phyloP scores from a whole-genome alignment of 129 eudicot species.

The Centaurea solstitialis region DNA sequence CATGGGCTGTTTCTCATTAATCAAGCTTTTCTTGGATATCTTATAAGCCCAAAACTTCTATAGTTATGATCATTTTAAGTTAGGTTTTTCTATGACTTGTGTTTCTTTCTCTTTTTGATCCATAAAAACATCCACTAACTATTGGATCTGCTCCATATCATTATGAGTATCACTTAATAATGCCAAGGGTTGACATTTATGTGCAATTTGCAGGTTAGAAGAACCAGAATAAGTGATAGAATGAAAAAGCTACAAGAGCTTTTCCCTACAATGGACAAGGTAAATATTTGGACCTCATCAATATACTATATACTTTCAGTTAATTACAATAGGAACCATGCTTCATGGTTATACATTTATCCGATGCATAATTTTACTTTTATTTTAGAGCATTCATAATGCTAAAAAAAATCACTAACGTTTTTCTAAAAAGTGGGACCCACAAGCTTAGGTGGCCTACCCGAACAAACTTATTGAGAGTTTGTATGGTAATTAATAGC shows the following conservation, averaged over 20 bases:
- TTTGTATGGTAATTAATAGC: not conserved
- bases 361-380: not conserved
- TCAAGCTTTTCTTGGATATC: too few species aligned
- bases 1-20: not conserved
- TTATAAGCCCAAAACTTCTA: too few species aligned
- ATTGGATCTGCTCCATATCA: too few species aligned
- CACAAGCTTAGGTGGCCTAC: not conserved
- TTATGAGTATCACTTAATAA: constrained; percentile 1
- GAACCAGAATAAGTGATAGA: constrained; percentile 82
- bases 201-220: constrained; percentile 58
- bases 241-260: constrained; percentile 91
- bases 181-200: not conserved
- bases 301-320: not conserved
- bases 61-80: not conserved
- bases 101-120: not conserved
- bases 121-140: not conserved
- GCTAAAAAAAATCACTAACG: not conserved
- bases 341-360: not conserved
- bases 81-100: not conserved
- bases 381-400: not conserved
- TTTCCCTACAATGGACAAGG: constrained; percentile 96
- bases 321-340: not conserved
- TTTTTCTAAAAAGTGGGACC: not conserved
- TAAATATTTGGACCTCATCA: constrained; percentile 26
- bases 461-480: not conserved